Base-by-base conservation (phyloP, 768 basidiomycete species). In the Terana coerulea region DNA sequence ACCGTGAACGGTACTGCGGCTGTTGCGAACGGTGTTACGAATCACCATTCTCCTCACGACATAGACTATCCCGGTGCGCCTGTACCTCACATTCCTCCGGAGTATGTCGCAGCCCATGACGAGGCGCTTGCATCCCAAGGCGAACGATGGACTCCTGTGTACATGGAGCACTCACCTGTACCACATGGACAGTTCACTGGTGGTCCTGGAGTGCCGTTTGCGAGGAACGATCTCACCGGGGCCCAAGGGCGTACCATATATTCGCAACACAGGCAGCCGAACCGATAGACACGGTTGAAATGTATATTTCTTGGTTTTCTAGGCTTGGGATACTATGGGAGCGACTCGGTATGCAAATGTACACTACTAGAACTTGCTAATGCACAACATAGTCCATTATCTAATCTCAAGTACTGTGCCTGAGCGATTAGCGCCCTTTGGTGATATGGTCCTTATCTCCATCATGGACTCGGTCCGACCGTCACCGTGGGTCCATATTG, bases 241-340 rank as follows among this genome's bases (percentile, higher is more conserved):
- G 62, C 60, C 33, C 62, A 62, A 8, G 64, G 64, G 31, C 57
- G 64, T 39, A 63, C 62, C 26, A 65, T 65, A 12, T 65, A 65
- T 42, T 62, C 61, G 37, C 56, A 58, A 31, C 59, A 61, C 28
- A 59, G 55, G 12, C 49, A 53, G 41, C 49, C 54, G 33, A 52
- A 49, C 22, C 51, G 46, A 44, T 54, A 45, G 17, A 33, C 41
- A 29, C 42, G 12, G 29, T 12, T 26, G 43, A 11, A 34, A 15
- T n/a, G 10, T 22, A 24, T 22, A 11, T 4, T 39, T 40, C 7
- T 43, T 25, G 40, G 28, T 19, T n/a, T 3, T 11, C 5, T 17
- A 17, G 3, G 22, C 28, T 10, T 34, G 6, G 35, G 47, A 39
- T 49, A 4, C 5, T 49, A 40, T 40, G 21, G 9, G 21, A 40